Evolutionary conservation across 352 stramenopile genomes (phyloP), one percentile per base, ranked within the genome.

Genomic region (Aphanomyces invadans): DNA sequence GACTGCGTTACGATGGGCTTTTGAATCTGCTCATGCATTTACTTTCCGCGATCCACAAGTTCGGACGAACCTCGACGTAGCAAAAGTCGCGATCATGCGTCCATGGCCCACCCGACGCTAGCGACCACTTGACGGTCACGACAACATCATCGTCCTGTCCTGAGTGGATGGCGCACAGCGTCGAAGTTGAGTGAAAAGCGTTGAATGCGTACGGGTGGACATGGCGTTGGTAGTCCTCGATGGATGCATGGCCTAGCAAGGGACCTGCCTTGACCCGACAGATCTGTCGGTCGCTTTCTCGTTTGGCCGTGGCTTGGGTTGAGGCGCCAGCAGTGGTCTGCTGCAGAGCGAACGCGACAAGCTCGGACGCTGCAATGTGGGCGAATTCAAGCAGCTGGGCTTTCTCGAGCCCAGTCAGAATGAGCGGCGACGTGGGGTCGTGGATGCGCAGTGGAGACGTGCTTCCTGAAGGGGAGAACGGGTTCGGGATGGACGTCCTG

Each of bases 41-140:
- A n/a, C n/a, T n/a, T n/a, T n/a, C n/a, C n/a, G n/a, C n/a, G n/a
- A n/a, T n/a, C n/a, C n/a, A n/a, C n/a, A n/a, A n/a, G n/a, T n/a
- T n/a, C n/a, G n/a, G n/a, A n/a, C n/a, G n/a, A n/a, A 65, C 59
- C 42, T 67, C 60, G 29, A 67, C 19, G 44, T 67, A 67, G 60
- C n/a, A 38, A 28, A 67, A 67, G 21, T 67, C 60, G n/a, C 60
- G 60, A 21, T 67, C 60, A 15, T 67, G 60, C 5, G 39, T 21
- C 60, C 39, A 67, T 2, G 42, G 42, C 2, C n/a, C 32, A 11
- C 44, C 25, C 17, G 36, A 42, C 15, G 38, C 21, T 1, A 57
- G 3, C 23, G 19, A 26, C 60, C 60, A 67, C 26, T 67, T 49
- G 17, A 67, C 28, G 31, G 49, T 57, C 17, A 57, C 42, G 60